A percentile compares a stretch with the other conserved stretches of the same genome.
Evolutionary conservation across 257 asterid species (phyloP).

Genomic region (Misopates orontium): DNA sequence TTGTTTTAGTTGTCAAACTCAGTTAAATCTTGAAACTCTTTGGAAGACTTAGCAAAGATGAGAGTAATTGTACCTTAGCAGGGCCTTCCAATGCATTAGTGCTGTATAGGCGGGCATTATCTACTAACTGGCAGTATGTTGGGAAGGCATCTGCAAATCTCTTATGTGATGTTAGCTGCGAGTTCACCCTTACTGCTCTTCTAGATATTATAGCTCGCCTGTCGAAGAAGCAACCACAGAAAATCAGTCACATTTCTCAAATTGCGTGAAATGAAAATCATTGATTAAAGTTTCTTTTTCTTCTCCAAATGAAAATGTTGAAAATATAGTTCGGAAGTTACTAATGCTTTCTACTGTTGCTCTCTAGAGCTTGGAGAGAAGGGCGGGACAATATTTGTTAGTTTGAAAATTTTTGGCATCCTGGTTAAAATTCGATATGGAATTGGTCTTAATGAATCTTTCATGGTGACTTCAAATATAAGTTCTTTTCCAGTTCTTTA

Average conservation of each 20-base stretch:
- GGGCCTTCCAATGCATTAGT: slow-evolving; percentile 87
- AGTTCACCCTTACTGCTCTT: slow-evolving; percentile 88
- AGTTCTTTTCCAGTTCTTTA: background rate
- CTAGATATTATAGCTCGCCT: slow-evolving; percentile 94
- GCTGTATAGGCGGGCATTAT: slow-evolving; percentile 72
- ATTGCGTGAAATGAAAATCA: background rate
- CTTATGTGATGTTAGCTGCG: slow-evolving; percentile 87
- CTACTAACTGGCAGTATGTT: slow-evolving; percentile 78
- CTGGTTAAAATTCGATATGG: background rate
- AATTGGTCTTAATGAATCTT: background rate
- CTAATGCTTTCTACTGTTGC: background rate
- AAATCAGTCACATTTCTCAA: background rate
- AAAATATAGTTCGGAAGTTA: background rate
- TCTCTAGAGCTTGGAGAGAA: background rate
- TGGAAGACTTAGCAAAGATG: background rate
- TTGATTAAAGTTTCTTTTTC: background rate
- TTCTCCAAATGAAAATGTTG: background rate
- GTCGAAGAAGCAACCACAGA: slow-evolving; percentile 22
- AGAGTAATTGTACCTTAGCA: slow-evolving; percentile 61
- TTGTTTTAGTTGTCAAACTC: background rate
- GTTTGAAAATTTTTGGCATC: background rate
- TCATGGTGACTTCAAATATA: background rate
- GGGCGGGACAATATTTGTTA: background rate
- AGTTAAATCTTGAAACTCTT: background rate
- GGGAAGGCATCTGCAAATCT: slow-evolving; percentile 82